Evolutionary conservation across 2,329 filamentous ascomycete genomes (phyloP), one percentile per base, ranked within the genome.

Genomic region (Fusarium compactum): DNA sequence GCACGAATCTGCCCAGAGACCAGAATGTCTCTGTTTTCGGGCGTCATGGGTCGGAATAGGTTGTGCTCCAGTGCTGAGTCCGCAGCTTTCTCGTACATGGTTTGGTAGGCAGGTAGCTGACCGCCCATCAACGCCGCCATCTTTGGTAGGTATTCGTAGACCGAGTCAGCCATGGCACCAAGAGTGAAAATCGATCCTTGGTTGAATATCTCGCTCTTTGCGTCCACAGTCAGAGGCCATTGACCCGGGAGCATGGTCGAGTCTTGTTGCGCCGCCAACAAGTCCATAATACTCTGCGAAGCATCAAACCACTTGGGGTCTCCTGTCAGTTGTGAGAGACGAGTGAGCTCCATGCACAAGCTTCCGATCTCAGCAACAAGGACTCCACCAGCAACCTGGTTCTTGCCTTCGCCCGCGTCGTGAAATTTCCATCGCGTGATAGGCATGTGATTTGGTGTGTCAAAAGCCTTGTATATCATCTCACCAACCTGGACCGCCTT

Each of bases 81-180:
- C 46, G 90, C 85, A 20, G 87, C 85, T 18, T 78, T 80, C 60
- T 85, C 81, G 76, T 91, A 78, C 83, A 92, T 87, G 41, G 77
- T 81, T 47, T 83, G 82, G 75, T 91, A 91, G 63, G 87, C 77
- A 25, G 86, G 52, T 20, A 85, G 79, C 9, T 82, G 80, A 5
- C 90, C 89, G 27, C 88, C 86, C 1, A 91, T 83, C 3, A 92
- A 81, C 51, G 76, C 71, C 73, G 90, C 96, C 92, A 97, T 96
- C 83, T 97, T 97, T 79, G 97, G 91, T 24, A 97, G 86, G 76
- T 97, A 97, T 81, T 97, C 94, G 80, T 96, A 97, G 66, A 70
- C 83, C 83, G 77, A 85, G 62, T 85, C 83, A n/a, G 78, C 80
- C 67, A 84, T 78, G 6, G 82, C 85, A 16, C 86, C 86, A 4